Base-by-base conservation (phyloP, 2,329 filamentous ascomycete genomes). In the Teratosphaeria destructans region DNA sequence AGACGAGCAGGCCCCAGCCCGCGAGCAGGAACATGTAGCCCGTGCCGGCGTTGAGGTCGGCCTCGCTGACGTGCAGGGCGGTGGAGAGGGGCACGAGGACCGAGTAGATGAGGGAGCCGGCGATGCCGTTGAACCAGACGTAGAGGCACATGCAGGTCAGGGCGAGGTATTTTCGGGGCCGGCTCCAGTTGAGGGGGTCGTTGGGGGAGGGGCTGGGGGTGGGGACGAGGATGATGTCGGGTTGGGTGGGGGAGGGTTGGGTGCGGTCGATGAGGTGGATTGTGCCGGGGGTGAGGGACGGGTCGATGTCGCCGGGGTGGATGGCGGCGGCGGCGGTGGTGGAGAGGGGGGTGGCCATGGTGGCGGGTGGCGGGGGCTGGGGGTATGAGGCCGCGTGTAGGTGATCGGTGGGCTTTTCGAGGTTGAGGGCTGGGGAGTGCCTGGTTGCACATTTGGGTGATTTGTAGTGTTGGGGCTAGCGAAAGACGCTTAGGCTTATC, bases 81-180 rank as follows among this genome's bases (percentile, higher is more conserved):
- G 73, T 67, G 7, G 74, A 75, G 47, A 82, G 78, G 11, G 77
- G 76, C 5, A 75, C 75, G 8, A 82, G 70, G 7, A 82, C 76
- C 7, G 75, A 78, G 64, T 82, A 81, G n/a, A 79, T 76, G 8
- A 77, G 73, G 1, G 79, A 75, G 23, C 73, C 73, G 3, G 79
- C 74, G 54, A 81, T 77, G n/a, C 79, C 79, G 14, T 75, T 74
- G 68, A 77, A 77, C 52, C 79, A 72, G 1, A 75, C 77, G 63
- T 80, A 81, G n/a, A 79, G 70, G 63, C 74, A 76, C 58, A 67
- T 62, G 60, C 73, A 77, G 5, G 73, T 67, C 1, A 75, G 75
- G 1, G 76, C 76, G 26, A 78, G 59, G 5, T 73, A 57, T 61
- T 79, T 79, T 49, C 77, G 71, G n/a, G 68, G 64, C 5, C 64